Evolutionary conservation across 2,329 filamentous ascomycete species (phyloP).

Genomic region (Calcarisporium arbuscula): DNA sequence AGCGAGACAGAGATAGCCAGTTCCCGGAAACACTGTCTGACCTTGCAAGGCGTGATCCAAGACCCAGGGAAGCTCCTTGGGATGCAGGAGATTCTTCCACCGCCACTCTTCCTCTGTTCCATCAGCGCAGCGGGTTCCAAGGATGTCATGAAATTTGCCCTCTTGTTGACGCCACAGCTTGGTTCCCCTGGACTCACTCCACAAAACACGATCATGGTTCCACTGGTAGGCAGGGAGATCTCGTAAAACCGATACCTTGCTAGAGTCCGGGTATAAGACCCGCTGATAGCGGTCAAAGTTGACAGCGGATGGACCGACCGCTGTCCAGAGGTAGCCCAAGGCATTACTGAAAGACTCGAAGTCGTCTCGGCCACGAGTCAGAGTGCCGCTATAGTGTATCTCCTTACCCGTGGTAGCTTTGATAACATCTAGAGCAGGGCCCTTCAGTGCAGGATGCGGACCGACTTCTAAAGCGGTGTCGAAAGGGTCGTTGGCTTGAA

Average conservation of each 20-base stretch:
- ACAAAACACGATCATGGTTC: slow-evolving; percentile 28
- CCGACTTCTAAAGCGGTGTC: slow-evolving; percentile 4
- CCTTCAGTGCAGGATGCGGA: not conserved
- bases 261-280: too few species aligned
- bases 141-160: not conserved
- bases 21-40: slow-evolving; percentile 4
- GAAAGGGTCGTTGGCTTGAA: slow-evolving; percentile 3
- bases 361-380: slow-evolving; percentile 13
- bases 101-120: not conserved
- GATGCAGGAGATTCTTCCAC: slow-evolving; percentile 1
- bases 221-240: slow-evolving; percentile 31
- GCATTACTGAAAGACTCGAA: slow-evolving; percentile 10
- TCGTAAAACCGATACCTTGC: slow-evolving; percentile 11
- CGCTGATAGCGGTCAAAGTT: slow-evolving; percentile 3
- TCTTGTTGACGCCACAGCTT: slow-evolving; percentile 19
- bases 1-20: slow-evolving; percentile 3
- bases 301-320: slow-evolving; percentile 3
- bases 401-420: not conserved
- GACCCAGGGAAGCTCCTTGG: slow-evolving; percentile 1
- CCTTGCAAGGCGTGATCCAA: slow-evolving; percentile 2
- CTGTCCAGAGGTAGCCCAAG: slow-evolving; percentile 13
- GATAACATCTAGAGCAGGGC: not conserved
- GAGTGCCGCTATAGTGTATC: too few species aligned
- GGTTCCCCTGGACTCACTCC: slow-evolving; percentile 21
- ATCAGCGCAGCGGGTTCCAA: not conserved